These are phyloP conservation scores for Boletus huronensis DNA, from an alignment of 768 basidiomycete genomes.

Conservation along the genomic window DNA sequence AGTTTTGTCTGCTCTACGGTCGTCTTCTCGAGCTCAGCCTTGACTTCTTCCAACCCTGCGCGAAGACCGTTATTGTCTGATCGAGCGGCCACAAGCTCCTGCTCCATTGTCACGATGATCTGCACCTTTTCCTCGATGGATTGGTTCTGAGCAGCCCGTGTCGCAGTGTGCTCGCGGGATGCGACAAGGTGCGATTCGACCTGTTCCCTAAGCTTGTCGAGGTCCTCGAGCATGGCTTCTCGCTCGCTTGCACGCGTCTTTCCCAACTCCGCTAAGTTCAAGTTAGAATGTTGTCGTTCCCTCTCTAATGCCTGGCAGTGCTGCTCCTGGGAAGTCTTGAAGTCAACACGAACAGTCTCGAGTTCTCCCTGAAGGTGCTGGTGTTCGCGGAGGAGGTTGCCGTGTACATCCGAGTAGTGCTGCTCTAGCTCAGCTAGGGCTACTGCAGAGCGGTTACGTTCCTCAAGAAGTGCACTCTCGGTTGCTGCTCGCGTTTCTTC, in stretches of 20 bases:
- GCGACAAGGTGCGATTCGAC: conserved; percentile 48
- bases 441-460: conserved; percentile 43
- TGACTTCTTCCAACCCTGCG: conserved; percentile 43
- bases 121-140: conserved; percentile 49
- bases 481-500: conserved; percentile 35
- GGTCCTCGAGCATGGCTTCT: conserved; percentile 41
- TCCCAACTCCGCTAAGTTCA: conserved; percentile 16
- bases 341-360: conserved; percentile 49
- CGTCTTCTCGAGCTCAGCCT: conserved; percentile 56
- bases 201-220: conserved; percentile 47
- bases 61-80: conserved; percentile 43
- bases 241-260: conserved; percentile 21
- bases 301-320: conserved; percentile 21
- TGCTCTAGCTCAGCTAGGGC: conserved; percentile 49
- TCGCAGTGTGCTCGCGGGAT: conserved; percentile 38
- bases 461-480: conserved; percentile 39
- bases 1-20: conserved; percentile 59
- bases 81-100: conserved; percentile 42
- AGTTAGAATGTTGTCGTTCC: conserved; percentile 28
- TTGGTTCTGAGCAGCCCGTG: conserved; percentile 43
- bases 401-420: conserved; percentile 48
- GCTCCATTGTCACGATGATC: conserved; percentile 45
- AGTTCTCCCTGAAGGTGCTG: conserved; percentile 48
- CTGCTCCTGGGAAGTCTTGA: conserved; percentile 26
- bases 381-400: conserved; percentile 36